Base-by-base conservation (phyloP, 305 asterid genomes). In the Rubia occidens region DNA sequence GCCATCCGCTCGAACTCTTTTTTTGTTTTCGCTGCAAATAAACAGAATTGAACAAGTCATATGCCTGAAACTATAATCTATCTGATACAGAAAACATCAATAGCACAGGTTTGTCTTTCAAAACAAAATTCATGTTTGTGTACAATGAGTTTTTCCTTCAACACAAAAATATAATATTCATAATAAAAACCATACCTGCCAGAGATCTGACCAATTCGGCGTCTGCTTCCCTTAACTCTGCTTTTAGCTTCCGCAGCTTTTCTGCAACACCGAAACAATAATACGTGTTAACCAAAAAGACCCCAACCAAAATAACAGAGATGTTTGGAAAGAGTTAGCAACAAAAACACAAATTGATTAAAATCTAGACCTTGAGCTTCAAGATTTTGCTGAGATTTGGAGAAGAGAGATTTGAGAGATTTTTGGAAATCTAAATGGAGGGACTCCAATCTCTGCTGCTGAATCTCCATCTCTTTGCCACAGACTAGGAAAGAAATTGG, bases 1-100 rank as follows among this genome's bases (percentile, higher is more conserved):
- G 85, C 81, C 78, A 95, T 84, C 86, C 81, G 75, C 73, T 83
- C 88, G 67, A 94, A 91, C 79, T 91, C 97, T 83, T 82, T 91
- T 56, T 87, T 76, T 44, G 89, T 90, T 82, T 89, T 95, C 18
- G 68, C 96, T 94, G 84, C 78, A 80, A 70, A 69, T 6, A 44
- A 60, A 54, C 45, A 58, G 56, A 26, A 67, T 15, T 2, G 40
- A 64, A 58, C 47, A 29, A 44, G 37, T 66, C 5, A 35, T 35
- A 8, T 6, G 14, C 39, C 40, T 11, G 32, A 4, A 17, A 5
- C 11, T 54, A 18, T 35, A 58, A 8, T 13, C 2, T 62, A 60
- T 71, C 43, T 18, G 18, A 18, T 9, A 53, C 8, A 14, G 13
- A 35, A 10, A 72, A n/a, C 32, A 11, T 54, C 37, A 59, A 59